Percentiles rank a stretch among this genome's conserved stretches.
Evolutionary conservation across 2,329 filamentous ascomycete species (phyloP).

Genomic region (Rutstroemia sp.): DNA sequence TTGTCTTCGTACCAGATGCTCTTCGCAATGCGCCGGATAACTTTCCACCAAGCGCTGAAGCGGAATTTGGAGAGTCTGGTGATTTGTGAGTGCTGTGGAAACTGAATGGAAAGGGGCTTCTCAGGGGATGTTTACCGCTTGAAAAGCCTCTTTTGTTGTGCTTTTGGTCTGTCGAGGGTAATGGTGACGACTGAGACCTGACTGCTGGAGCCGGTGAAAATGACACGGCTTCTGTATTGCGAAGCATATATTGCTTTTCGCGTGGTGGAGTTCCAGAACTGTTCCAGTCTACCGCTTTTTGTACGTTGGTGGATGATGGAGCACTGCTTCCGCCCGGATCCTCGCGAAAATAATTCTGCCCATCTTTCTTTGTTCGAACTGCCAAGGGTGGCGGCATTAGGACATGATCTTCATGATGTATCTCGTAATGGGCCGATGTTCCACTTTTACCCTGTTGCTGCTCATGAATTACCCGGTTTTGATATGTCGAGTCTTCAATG

Average conservation of each 20-base stretch:
- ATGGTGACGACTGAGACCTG: not conserved
- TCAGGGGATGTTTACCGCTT: slow-evolving; percentile 14
- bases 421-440: not conserved
- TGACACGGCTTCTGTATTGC: not conserved
- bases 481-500: slow-evolving; percentile 8
- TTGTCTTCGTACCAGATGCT: slow-evolving; percentile 3
- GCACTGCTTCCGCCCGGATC: not conserved
- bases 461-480: slow-evolving; percentile 6
- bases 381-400: not conserved
- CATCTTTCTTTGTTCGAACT: not conserved
- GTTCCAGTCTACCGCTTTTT: not conserved
- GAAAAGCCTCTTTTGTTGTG: slow-evolving; percentile 9
- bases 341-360: slow-evolving; percentile 1
- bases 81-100: not conserved
- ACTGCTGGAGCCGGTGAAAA: not conserved
- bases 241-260: not conserved
- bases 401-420: not conserved
- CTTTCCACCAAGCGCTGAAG: not conserved
- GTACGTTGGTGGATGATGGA: not conserved
- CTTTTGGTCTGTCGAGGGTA: too few species aligned
- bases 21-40: slow-evolving; percentile 14
- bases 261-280: not conserved
- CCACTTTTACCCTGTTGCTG: not conserved
- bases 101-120: slow-evolving; percentile 17
- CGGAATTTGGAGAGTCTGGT: not conserved